Percentiles rank a stretch among this genome's conserved stretches.
Evolutionary conservation across 164 flowering plant species (phyloP).

Genomic region (Magnolia officinalis): DNA sequence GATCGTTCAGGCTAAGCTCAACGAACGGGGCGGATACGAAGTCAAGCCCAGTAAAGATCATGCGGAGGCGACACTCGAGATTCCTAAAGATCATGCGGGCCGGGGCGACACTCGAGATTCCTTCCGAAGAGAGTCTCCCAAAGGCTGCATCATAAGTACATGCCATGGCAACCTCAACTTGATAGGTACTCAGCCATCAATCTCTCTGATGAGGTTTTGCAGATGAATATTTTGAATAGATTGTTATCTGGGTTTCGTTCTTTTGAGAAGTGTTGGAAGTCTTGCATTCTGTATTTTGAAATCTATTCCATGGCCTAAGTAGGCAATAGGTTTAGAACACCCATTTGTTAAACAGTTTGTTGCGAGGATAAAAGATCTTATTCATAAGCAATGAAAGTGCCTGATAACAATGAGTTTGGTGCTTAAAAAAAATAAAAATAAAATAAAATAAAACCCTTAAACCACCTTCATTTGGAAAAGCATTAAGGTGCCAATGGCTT

Average conservation of each 20-base stretch:
- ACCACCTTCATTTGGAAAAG: no score
- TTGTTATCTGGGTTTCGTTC: background rate
- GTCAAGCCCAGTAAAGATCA: no score
- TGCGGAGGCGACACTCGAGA: no score
- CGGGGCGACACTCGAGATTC: slow-evolving; percentile 71
- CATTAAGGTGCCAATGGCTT: no score
- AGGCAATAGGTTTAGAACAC: background rate
- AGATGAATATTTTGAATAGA: background rate
- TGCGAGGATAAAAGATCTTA: background rate
- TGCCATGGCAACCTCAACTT: background rate
- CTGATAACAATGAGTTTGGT: background rate
- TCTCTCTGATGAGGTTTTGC: background rate
- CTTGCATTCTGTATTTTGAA: background rate
- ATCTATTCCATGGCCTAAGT: background rate
- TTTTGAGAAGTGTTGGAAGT: background rate
- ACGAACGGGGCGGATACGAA: slow-evolving; percentile 62
- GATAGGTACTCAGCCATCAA: background rate
- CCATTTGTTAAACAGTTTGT: background rate
- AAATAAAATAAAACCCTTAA: no score
- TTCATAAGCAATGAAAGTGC: background rate
- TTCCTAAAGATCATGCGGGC: slow-evolving; percentile 54
- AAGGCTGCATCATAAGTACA: slow-evolving; percentile 25
- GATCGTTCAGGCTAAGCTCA: slow-evolving; percentile 87
- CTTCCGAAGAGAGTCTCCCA: slow-evolving; percentile 56
- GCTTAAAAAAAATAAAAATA: no score